phyloP scores from a whole-genome alignment of 768 basidiomycete species.

The Kwoniella europaea region DNA sequence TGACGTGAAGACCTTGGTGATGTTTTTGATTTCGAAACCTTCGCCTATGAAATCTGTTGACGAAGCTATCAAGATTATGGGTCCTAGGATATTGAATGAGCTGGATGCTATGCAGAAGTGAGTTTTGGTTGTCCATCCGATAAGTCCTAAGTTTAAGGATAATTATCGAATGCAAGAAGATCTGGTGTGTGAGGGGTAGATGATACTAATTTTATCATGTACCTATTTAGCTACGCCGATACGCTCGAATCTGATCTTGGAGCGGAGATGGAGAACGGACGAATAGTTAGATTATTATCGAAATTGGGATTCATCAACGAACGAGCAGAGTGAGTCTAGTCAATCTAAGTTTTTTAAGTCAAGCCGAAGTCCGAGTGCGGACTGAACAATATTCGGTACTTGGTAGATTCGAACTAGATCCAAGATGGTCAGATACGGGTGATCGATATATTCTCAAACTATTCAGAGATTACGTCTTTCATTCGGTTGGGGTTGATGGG shows the following conservation, averaged over 20 bases:
- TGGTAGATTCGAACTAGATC: slow-evolving; percentile 85
- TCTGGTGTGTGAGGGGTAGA: neutral
- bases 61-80: slow-evolving; percentile 79
- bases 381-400: neutral
- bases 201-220: slow-evolving; percentile 13
- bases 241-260: slow-evolving; percentile 79
- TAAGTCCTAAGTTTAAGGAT: neutral
- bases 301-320: slow-evolving; percentile 99
- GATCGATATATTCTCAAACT: slow-evolving; percentile 97
- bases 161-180: neutral
- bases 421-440: slow-evolving; percentile 97
- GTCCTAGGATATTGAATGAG: slow-evolving; percentile 72
- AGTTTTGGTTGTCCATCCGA: slow-evolving; percentile 41
- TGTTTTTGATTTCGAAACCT: slow-evolving; percentile 76
- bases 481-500: slow-evolving; percentile 89
- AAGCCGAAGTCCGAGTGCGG: no score
- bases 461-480: slow-evolving; percentile 97
- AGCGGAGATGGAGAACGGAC: slow-evolving; percentile 90
- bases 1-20: slow-evolving; percentile 78
- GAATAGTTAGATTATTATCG: slow-evolving; percentile 82
- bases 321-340: slow-evolving; percentile 81
- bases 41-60: slow-evolving; percentile 71
- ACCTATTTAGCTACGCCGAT: slow-evolving; percentile 71
- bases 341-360: no score
- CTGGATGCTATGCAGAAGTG: slow-evolving; percentile 83